These are phyloP conservation scores for Sechiopsis laciniata DNA, from an alignment of 306 rosid genomes.

Conservation along the genomic window DNA sequence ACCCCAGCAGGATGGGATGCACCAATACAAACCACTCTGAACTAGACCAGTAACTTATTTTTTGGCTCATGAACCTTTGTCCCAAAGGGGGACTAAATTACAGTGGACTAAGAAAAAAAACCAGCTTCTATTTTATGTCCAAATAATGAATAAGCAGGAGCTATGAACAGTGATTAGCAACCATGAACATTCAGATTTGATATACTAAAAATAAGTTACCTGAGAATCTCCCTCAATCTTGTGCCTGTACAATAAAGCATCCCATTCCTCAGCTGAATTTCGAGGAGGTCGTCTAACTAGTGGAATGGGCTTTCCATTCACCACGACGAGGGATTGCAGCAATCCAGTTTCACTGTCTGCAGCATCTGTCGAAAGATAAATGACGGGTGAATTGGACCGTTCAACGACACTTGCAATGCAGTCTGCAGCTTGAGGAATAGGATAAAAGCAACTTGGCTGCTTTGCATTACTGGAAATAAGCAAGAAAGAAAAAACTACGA, in stretches of 20 bases:
- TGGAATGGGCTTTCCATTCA: conserved; percentile 65
- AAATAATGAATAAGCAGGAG: background rate
- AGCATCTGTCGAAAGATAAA: conserved; percentile 92
- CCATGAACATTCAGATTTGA: background rate
- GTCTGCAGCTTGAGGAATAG: conserved; percentile 97
- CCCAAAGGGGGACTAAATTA: background rate
- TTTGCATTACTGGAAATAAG: no score
- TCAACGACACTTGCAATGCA: conserved; percentile 63
- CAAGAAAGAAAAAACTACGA: no score
- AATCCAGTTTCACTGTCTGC: conserved; percentile 85
- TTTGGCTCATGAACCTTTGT: no score
- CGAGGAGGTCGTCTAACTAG: conserved; percentile 83
- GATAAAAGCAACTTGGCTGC: conserved; percentile 96
- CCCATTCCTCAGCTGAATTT: conserved; percentile 92
- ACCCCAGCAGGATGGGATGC: background rate
- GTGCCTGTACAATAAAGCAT: conserved; percentile 80
- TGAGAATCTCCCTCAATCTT: conserved; percentile 65
- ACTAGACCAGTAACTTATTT: background rate
- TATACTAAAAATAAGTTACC: conserved; percentile 38
- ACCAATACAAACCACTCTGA: background rate
- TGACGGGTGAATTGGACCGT: conserved; percentile 54
- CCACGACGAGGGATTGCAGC: conserved; percentile 68
- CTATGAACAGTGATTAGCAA: background rate
- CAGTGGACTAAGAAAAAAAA: background rate
- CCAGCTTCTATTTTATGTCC: conserved; percentile 1